Conservation (phyloP, 2,329 filamentous ascomycete species). For the Colletotrichum noveboracense region DNA sequence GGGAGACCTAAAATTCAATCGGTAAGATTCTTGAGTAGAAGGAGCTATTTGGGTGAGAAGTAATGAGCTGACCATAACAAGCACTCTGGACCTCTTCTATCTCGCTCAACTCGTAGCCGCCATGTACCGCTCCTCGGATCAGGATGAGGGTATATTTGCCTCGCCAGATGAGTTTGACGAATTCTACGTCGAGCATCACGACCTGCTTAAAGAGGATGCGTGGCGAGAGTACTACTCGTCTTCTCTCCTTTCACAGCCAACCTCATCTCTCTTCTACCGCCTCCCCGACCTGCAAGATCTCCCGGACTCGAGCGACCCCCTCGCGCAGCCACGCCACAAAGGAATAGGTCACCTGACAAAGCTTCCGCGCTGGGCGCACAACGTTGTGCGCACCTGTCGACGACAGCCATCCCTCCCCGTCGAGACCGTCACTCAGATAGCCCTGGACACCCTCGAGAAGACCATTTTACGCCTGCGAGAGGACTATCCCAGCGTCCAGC, state of each 20-base stretch:
- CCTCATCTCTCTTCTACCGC: slow-evolving; percentile 12
- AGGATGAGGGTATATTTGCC: not conserved
- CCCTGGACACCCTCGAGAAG: not conserved
- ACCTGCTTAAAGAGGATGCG: not conserved
- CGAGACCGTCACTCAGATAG: not conserved
- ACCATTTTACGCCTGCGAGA: not conserved
- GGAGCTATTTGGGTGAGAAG: not conserved
- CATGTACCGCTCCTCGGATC: slow-evolving; percentile 8
- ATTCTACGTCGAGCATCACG: slow-evolving; percentile 7
- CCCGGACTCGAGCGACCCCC: slow-evolving; percentile 3
- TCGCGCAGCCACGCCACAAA: not conserved
- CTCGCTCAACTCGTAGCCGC: slow-evolving; percentile 13
- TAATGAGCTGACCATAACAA: not conserved
- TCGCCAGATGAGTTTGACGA: not conserved
- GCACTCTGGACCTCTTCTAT: slow-evolving; percentile 21
- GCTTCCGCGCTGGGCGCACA: slow-evolving; percentile 6
- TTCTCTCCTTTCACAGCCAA: slow-evolving; percentile 26
- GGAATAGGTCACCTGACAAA: not conserved
- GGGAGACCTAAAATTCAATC: slow-evolving; percentile 8
- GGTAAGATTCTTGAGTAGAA: not conserved
- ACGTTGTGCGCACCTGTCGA: not conserved
- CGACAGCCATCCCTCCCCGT: not conserved
- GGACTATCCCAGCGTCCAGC: not conserved
- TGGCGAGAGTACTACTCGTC: slow-evolving; percentile 1
- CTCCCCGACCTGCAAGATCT: slow-evolving; percentile 18